Evolutionary conservation across 1,284 basidiomycete genomes (phyloP), one percentile per base, ranked within the genome.

Genomic region (Austroboletus olivaceoglutinosus): DNA sequence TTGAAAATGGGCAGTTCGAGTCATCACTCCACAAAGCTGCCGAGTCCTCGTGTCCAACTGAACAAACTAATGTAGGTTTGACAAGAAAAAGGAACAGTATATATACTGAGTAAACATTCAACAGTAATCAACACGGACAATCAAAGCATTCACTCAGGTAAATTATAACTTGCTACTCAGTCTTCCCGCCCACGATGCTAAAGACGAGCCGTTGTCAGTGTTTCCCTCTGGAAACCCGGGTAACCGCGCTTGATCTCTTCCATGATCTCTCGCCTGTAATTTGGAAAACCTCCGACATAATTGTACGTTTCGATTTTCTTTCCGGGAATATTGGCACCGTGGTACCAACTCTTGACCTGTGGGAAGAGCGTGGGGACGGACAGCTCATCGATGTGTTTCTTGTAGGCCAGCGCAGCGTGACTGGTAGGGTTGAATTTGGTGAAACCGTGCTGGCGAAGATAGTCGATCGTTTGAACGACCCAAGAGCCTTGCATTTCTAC

Each of bases 351-450:
- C 8, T 50, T 48, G 1, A 13, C 50, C 16, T 30, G 21, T 4
- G 60, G 44, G 18, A 60, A 2, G 10, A 60, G 48, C 1, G 58
- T 60, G 0, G 38, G 47, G 25, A 49, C 10, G 3, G 5, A 47
- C 2, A 52, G 11, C 2, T 15, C 39, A 3, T 55, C 4, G 21
- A 59, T 19, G 13, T 41, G 58, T 5, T 47, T 34, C 49, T 55
- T 60, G 37, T 40, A 59, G 0, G 19, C n/a, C 22, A 37, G 4
- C 12, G 58, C 45, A n/a, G 58, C 55, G 9, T 49, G 49, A 2
- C 47, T 31, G 5, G 47, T 58, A 2, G 58, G 48, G 0, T 36
- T 51, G 11, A 59, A 60, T 15, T 62, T 59, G 19, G 58, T 62
- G 40, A 62, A 42, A 1, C 41, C 42, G n/a, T 50, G 12, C 18